Evolutionary conservation across 805 yeast genomes (phyloP), one percentile per base, ranked within the genome.

Genomic region (Candida ortonii): DNA sequence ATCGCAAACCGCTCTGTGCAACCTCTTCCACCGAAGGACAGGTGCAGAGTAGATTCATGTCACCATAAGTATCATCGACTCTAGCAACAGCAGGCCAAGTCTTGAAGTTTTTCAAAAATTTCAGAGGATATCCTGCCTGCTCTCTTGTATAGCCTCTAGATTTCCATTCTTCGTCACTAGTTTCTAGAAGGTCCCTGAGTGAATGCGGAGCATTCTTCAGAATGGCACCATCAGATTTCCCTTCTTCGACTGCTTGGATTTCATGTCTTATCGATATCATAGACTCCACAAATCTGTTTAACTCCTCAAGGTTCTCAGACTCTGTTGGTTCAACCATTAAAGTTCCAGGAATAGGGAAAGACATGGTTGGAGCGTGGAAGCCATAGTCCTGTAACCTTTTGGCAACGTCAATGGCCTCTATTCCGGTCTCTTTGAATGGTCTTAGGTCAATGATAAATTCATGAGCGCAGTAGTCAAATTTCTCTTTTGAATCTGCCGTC

Each of bases 261-360:
- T 93, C 98, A 36, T 65, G 59, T 55, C 89, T 79, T 43, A 93
- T 93, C 4, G 86, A 61, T 41, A 93, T 77, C 71, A 93, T 72
- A 2, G 97, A 76, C 45, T 87, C 88, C 36, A 88, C 80, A 63
- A 93, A 90, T 53, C 97, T 74, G 62, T 93, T 90, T 43, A 93
- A 70, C 65, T 93, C 98, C 36, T 71, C 84, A 53, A 82, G 64
- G 55, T 87, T 78, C 65, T 93, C 98, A 13, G 93, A 81, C 65
- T 93, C 98, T 3, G 98, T 93, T 40, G 98, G 98, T 67, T 93
- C 98, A 44, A 93, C 78, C 98, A 93, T 93, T 50, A 93, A 72
- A 2, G 98, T 93, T 43, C 95, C 95, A 5, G 97, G 90, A 33
- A 93, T 95, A 7, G 98, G 98, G 85, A 93, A 93, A 3, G 97